A percentile compares a stretch with the other conserved stretches of the same genome.
These are phyloP conservation scores for Carex arenaria DNA, from an alignment of 202 grass and related monocot genomes.

Conservation along the genomic window DNA sequence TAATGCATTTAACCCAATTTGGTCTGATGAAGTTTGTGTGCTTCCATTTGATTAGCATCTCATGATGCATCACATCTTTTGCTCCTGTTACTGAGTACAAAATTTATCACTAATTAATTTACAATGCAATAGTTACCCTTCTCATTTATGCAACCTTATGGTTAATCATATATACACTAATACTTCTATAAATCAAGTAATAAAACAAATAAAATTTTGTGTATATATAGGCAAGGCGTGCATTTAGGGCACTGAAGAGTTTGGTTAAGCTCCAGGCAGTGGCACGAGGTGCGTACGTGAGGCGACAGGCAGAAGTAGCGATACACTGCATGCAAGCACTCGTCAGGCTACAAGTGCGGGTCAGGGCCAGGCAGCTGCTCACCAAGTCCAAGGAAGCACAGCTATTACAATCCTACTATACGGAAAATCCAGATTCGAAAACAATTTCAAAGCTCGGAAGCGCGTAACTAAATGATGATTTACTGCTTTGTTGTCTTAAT, in stretches of 20 bases:
- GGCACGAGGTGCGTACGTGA: constrained; percentile 72
- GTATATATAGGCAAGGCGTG: constrained; percentile 57
- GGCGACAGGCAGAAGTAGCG: constrained; percentile 67
- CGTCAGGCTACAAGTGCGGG: constrained; percentile 65
- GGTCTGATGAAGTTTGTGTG: background rate
- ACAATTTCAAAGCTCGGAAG: background rate
- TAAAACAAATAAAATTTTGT: background rate
- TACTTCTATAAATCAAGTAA: background rate
- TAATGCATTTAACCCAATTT: background rate
- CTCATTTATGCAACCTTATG: background rate
- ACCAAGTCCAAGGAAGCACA: constrained; percentile 33
- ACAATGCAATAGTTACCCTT: background rate
- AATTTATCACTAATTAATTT: background rate
- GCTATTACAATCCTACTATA: constrained; percentile 31
- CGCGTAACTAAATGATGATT: background rate
- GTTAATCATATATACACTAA: too few species aligned
- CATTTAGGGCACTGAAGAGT: constrained; percentile 72
- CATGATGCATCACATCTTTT: background rate
- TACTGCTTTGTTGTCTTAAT: background rate
- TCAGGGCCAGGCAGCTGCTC: constrained; percentile 54
- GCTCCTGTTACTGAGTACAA: background rate
- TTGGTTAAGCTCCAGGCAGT: constrained; percentile 91
- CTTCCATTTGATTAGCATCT: background rate
- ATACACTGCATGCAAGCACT: constrained; percentile 87
- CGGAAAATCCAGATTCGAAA: background rate